Base-by-base conservation (phyloP, 2,329 filamentous ascomycete species). In the Bipolaris gigantea region DNA sequence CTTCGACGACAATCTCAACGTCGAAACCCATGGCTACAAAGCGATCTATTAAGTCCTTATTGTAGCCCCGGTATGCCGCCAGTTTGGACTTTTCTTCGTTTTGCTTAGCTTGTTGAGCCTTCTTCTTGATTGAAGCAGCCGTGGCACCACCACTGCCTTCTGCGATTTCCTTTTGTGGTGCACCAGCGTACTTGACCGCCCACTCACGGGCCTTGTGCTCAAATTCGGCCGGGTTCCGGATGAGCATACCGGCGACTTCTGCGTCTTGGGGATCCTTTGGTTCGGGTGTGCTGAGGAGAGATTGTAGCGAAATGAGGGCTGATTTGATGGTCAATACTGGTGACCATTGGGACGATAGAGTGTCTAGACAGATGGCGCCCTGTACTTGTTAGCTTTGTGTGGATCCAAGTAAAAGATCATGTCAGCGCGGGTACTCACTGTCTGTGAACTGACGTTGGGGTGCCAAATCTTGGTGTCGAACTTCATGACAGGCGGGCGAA, bases 331-430 rank as follows among this genome's bases (percentile, higher is more conserved):
- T 99, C 57, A 97, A 84, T 21, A 99, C 92, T 0, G 94, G 94
- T 5, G 93, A 96, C 94, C 94, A 99, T 64, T 89, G 91, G 11
- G 84, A 84, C 9, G 89, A 88, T 15, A 99, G 83, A 0, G 92
- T 97, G 72, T 99, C 94, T 50, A 99, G 86, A 71, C 94, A 99
- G 73, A 99, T 99, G 23, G 92, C 93, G 51, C 94, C 94, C 91
- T 97, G 59, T 3, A 10, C 47, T n/a, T 41, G 39, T 75, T 56
- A 77, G 68, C 23, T 13, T 34, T 8, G 5, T 21, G 10, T 15
- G 18, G 33, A 9, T 41, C 5, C 5, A 33, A 11, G 21, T 1
- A 10, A 8, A 10, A 7, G 5, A 18, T 9, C 10, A 25, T 27
- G 13, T 9, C 5, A 18, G 19, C 13, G 6, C 15, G 15, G 8